phyloP scores from a whole-genome alignment of 1,139 yeast species.

The Yamadazyma diddensiae region DNA sequence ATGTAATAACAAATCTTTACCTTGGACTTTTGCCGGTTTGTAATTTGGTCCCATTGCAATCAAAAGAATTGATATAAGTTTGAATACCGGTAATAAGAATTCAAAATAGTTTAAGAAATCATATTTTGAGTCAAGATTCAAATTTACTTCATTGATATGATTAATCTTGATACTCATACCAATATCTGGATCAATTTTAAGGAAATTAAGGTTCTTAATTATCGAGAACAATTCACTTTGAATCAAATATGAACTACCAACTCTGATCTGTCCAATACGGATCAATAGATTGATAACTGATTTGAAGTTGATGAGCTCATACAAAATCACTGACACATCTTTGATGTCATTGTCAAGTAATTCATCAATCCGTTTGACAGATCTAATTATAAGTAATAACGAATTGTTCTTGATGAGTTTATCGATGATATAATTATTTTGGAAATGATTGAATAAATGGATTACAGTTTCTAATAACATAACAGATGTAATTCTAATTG shows the following conservation, averaged over 20 bases:
- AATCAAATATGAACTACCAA: slow-evolving; percentile 73
- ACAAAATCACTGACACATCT: slow-evolving; percentile 39
- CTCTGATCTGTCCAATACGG: slow-evolving; percentile 70
- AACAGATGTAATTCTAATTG: slow-evolving; percentile 73
- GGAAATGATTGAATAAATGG: slow-evolving; percentile 45
- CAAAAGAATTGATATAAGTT: slow-evolving; percentile 63
- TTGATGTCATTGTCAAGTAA: slow-evolving; percentile 27
- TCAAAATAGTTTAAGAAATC: slow-evolving; percentile 50
- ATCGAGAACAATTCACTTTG: slow-evolving; percentile 71
- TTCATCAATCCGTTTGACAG: slow-evolving; percentile 68
- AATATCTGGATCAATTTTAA: slow-evolving; percentile 74
- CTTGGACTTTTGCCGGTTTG: slow-evolving; percentile 56
- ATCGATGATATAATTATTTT: slow-evolving; percentile 55
- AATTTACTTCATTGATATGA: slow-evolving; percentile 33
- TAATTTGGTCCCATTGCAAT: slow-evolving; percentile 81
- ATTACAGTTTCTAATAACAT: slow-evolving; percentile 68
- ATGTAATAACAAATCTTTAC: slow-evolving; percentile 49
- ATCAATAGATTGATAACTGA: slow-evolving; percentile 66
- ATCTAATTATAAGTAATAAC: slow-evolving; percentile 59
- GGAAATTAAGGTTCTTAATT: slow-evolving; percentile 54
- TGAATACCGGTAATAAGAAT: slow-evolving; percentile 74
- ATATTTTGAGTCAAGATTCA: slow-evolving; percentile 53
- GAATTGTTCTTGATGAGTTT: slow-evolving; percentile 64
- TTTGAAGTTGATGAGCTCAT: slow-evolving; percentile 75
- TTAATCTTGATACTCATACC: slow-evolving; percentile 51